Conservation (phyloP, 345 rosid species). For the rapeseed (Brassica napus) region DNA sequence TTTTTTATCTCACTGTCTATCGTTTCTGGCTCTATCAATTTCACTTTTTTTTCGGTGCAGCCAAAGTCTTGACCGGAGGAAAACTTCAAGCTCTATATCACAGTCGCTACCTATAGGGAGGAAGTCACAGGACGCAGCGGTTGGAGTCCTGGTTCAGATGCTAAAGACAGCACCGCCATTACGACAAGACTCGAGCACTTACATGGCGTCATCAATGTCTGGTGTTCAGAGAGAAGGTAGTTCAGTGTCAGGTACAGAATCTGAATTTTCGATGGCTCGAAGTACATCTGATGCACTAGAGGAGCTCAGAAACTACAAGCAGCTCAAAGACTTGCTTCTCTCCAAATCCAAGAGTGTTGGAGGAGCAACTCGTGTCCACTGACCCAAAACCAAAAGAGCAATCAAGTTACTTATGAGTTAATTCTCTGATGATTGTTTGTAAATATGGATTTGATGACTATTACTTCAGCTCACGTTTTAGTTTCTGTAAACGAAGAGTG, state of each 20-base stretch:
- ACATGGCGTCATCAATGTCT: constrained; percentile 56
- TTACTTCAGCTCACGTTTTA: constrained; percentile 14
- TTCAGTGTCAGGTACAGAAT: constrained; percentile 52
- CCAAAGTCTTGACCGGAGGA: constrained; percentile 51
- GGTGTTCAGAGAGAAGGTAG: constrained; percentile 51
- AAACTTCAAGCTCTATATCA: constrained; percentile 47
- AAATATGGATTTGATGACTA: constrained; percentile 1
- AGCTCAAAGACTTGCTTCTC: constrained; percentile 78
- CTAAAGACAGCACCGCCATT: constrained; percentile 80
- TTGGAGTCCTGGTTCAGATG: constrained; percentile 84
- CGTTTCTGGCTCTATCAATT: background rate
- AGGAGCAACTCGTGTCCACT: constrained; percentile 50
- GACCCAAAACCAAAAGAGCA: constrained; percentile 16
- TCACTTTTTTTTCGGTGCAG: constrained; percentile 37
- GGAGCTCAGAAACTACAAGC: constrained; percentile 79
- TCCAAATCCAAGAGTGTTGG: constrained; percentile 55
- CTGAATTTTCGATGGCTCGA: constrained; percentile 69
- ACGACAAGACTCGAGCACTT: constrained; percentile 73
- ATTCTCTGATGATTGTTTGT: background rate
- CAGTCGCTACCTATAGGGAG: constrained; percentile 49
- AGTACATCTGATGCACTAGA: constrained; percentile 79
- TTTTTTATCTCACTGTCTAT: background rate
- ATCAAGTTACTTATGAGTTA: constrained; percentile 16
- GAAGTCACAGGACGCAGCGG: constrained; percentile 88
- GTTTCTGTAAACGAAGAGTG: background rate